A percentile compares a stretch with the other conserved stretches of the same genome.
Evolutionary conservation across 306 rosid genomes (phyloP).

Genomic region (Cucurbita argyrosperma): DNA sequence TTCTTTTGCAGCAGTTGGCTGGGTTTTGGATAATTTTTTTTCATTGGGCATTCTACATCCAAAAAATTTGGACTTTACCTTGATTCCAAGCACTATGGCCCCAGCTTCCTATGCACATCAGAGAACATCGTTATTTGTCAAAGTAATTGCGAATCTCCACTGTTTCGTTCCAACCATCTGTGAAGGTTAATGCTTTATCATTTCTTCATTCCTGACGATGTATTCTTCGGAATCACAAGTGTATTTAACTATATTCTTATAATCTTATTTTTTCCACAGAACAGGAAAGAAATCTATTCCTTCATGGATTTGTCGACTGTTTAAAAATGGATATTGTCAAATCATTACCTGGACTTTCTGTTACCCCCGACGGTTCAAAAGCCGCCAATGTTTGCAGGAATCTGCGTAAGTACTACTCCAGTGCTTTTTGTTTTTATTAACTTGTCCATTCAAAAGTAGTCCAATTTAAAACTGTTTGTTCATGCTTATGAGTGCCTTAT

Average conservation of each 20-base stretch:
- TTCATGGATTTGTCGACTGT: slow-evolving; percentile 68
- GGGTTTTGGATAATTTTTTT: slow-evolving; percentile 63
- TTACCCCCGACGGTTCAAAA: slow-evolving; percentile 44
- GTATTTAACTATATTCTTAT: slow-evolving; percentile 9
- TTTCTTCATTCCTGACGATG: slow-evolving; percentile 9
- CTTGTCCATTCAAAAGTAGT: neutral
- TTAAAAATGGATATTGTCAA: slow-evolving; percentile 53
- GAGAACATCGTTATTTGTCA: slow-evolving; percentile 81
- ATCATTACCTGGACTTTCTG: slow-evolving; percentile 52
- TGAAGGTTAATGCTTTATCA: slow-evolving; percentile 53
- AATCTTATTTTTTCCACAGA: slow-evolving; percentile 41
- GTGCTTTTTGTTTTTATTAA: neutral
- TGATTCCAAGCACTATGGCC: slow-evolving; percentile 37
- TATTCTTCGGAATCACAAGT: slow-evolving; percentile 7
- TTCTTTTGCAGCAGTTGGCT: slow-evolving; percentile 71
- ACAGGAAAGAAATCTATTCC: slow-evolving; percentile 77
- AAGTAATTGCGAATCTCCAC: slow-evolving; percentile 94
- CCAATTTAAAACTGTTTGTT: slow-evolving; percentile 3
- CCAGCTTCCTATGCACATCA: slow-evolving; percentile 68
- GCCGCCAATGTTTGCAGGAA: slow-evolving; percentile 55
- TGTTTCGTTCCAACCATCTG: slow-evolving; percentile 83
- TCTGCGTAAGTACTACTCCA: slow-evolving; percentile 42
- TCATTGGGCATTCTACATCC: slow-evolving; percentile 17
- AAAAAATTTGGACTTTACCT: slow-evolving; percentile 38
- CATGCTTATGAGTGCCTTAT: slow-evolving; percentile 19